Evolutionary conservation across 208 protist species (phyloP), one percentile per base, ranked within the genome.

Genomic region (Trypanosoma scelopori): DNA sequence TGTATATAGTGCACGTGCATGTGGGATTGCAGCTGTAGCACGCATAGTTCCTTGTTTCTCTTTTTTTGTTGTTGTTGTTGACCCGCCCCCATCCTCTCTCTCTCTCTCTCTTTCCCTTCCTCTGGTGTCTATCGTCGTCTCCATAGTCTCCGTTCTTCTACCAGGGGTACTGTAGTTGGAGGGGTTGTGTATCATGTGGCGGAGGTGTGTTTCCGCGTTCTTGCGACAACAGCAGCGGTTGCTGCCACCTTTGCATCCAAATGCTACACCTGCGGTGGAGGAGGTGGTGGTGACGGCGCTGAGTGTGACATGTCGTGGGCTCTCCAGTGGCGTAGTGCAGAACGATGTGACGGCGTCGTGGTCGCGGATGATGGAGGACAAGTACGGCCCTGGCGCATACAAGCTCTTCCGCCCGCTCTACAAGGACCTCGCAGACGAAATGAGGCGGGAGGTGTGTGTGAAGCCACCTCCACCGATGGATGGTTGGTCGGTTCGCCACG

Each of bases 351-450:
- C 76, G 48, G 59, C 61, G 37, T 87, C 61, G 37, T 87, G 82
- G 84, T n/a, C 18, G 6, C 72, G 47, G 5, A 49, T 45, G 5
- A 85, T 89, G 79, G 59, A 67, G 46, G 68, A 35, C 41, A 81
- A 81, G 63, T 92, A 95, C 75, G 85, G 85, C 45, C 35, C 71
- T 15, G 84, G 89, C 42, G 83, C 74, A 60, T 86, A 89, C 71
- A 71, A 83, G 35, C 78, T 95, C 15, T 92, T 91, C 57, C 77
- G 89, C 4, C 65, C 85, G 7, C 71, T 95, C 13, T 95, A 95
- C 73, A 87, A 88, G 57, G 83, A 91, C 57, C 53, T 95, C 27
- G 82, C 84, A 51, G 89, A 95, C 58, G 85, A 95, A 57, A 79
- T 92, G 41, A 81, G 84, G 2, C 70, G 78, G 11, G 85, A 95